Conservation (phyloP, 495 filamentous ascomycete genomes). For the Penicillium manginii region DNA sequence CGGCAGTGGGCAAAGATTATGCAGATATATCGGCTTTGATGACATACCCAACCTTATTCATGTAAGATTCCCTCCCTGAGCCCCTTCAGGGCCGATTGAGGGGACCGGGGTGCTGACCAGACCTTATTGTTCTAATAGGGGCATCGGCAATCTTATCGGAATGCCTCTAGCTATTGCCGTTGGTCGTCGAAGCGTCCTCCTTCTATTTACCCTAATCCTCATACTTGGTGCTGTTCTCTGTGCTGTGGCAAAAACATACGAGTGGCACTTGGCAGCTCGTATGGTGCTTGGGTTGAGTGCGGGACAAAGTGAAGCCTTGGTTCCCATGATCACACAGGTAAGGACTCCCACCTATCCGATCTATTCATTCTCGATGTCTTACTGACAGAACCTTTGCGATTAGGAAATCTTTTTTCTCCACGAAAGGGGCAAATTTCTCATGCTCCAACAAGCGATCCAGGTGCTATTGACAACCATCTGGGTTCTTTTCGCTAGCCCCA, state of each 20-base stretch:
- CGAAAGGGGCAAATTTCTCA: constrained; percentile 38
- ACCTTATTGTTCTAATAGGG: constrained; percentile 13
- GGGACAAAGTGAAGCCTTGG: constrained; percentile 37
- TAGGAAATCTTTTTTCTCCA: constrained; percentile 44
- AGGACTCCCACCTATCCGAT: too few relatives aligned
- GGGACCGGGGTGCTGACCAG: not conserved
- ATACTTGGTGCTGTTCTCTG: constrained; percentile 29
- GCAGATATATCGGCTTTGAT: constrained; percentile 34
- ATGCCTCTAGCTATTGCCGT: constrained; percentile 46
- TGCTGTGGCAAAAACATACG: constrained; percentile 22
- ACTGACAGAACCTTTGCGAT: not conserved
- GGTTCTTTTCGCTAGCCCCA: constrained; percentile 38
- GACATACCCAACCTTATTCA: constrained; percentile 25
- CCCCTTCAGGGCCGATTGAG: too few relatives aligned
- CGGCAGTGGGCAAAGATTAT: constrained; percentile 26
- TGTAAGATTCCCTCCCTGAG: not conserved
- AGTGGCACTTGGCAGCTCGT: constrained; percentile 33
- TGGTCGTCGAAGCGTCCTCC: constrained; percentile 41
- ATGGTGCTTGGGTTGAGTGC: constrained; percentile 38
- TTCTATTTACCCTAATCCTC: constrained; percentile 33
- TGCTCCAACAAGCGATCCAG: constrained; percentile 37
- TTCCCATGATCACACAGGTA: constrained; percentile 46
- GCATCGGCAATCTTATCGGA: constrained; percentile 44
- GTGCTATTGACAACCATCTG: constrained; percentile 32
- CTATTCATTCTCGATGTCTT: not conserved